These are phyloP conservation scores for Trifolium pratense DNA, from an alignment of 306 rosid species.

Conservation along the genomic window DNA sequence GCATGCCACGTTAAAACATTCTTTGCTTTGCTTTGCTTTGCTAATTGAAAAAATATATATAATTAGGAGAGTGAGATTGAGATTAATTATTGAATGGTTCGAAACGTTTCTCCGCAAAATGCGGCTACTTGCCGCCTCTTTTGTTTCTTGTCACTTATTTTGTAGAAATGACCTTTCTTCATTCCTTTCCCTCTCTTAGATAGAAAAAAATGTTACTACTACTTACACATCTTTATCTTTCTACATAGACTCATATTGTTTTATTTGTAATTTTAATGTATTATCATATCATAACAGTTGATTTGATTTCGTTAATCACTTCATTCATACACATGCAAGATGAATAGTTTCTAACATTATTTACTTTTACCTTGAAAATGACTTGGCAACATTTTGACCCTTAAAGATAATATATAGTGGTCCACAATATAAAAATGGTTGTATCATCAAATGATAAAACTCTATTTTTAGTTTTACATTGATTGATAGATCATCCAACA, in stretches of 20 bases:
- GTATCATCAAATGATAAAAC: neutral
- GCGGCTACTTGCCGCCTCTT: constrained; percentile 95
- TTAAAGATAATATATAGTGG: constrained; percentile 12
- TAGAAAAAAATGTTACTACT: constrained; percentile 6
- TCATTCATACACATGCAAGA: constrained; percentile 29
- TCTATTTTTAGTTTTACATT: no score
- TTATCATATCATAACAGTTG: neutral
- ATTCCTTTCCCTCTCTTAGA: neutral
- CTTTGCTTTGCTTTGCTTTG: constrained; percentile 31
- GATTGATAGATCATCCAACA: no score
- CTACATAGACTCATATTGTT: neutral
- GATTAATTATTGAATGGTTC: constrained; percentile 27
- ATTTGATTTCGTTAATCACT: constrained; percentile 15
- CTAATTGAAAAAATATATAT: neutral
- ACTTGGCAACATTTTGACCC: constrained; percentile 7
- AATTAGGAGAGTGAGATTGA: neutral
- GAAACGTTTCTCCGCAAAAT: constrained; percentile 82
- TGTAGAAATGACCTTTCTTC: constrained; percentile 29
- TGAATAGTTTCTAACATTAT: neutral
- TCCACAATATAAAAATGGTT: neutral
- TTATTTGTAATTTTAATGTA: neutral
- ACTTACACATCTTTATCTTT: neutral
- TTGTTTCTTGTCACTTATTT: constrained; percentile 57
- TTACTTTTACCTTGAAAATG: constrained; percentile 17
- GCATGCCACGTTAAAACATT: constrained; percentile 43